phyloP scores from a whole-genome alignment of 2,329 filamentous ascomycete species.

The Fusarium irregulare region DNA sequence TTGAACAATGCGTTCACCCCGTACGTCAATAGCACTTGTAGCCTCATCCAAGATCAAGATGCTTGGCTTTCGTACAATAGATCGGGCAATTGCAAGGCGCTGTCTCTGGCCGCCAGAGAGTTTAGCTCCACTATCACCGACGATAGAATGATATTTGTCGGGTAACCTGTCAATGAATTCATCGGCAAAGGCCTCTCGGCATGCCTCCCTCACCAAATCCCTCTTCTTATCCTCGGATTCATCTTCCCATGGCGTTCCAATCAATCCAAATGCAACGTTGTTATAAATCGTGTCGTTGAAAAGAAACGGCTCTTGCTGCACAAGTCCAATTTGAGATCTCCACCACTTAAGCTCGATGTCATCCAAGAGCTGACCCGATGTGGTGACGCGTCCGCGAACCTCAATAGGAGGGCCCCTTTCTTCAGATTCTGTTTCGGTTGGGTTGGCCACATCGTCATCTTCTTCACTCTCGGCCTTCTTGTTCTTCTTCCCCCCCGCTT shows the following conservation, averaged over 20 bases:
- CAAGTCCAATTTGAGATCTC: slow-evolving; percentile 71
- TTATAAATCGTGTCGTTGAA: slow-evolving; percentile 74
- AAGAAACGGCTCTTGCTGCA: slow-evolving; percentile 75
- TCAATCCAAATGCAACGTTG: slow-evolving; percentile 71
- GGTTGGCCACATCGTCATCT: slow-evolving; percentile 43
- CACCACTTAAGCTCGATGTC: slow-evolving; percentile 72
- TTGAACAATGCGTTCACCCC: slow-evolving; percentile 71
- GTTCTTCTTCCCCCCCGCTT: slow-evolving; percentile 57
- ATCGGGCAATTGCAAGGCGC: slow-evolving; percentile 80
- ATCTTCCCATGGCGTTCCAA: slow-evolving; percentile 64
- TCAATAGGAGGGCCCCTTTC: slow-evolving; percentile 57
- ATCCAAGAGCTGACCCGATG: slow-evolving; percentile 64
- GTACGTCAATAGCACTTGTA: slow-evolving; percentile 72
- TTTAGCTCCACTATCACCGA: slow-evolving; percentile 82
- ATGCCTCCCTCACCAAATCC: slow-evolving; percentile 71
- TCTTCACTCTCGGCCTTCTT: slow-evolving; percentile 52
- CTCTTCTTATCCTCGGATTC: slow-evolving; percentile 66
- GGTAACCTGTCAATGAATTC: slow-evolving; percentile 75
- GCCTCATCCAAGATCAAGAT: slow-evolving; percentile 83
- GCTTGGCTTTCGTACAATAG: slow-evolving; percentile 76
- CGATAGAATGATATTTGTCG: slow-evolving; percentile 58
- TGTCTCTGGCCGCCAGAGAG: slow-evolving; percentile 89
- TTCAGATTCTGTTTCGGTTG: slow-evolving; percentile 49
- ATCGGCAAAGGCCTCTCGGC: slow-evolving; percentile 74
- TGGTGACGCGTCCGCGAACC: slow-evolving; percentile 60